Conservation (phyloP, 352 stramenopile genomes). For the Saprolegnia parasitica region DNA sequence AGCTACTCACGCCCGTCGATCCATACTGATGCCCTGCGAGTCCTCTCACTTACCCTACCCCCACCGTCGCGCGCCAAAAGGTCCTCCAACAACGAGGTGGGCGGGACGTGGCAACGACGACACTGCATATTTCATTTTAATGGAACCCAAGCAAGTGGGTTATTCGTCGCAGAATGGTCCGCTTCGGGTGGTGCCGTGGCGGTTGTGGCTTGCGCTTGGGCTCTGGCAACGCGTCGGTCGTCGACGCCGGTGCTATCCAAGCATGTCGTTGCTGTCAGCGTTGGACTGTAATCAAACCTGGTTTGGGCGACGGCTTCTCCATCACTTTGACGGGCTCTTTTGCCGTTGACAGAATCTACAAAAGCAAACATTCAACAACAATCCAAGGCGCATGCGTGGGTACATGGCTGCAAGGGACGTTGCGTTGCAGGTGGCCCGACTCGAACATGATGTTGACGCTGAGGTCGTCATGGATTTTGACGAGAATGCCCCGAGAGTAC, state of each 20-base stretch:
- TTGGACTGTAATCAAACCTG: too few relatives aligned
- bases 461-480: neutral
- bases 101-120: too few relatives aligned
- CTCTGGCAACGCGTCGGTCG: neutral
- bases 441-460: conserved; percentile 9
- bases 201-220: neutral
- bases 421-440: conserved; percentile 6
- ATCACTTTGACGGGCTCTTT: conserved; percentile 5
- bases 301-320: neutral
- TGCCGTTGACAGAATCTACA: neutral
- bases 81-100: too few relatives aligned
- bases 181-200: neutral
- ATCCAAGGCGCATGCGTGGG: neutral
- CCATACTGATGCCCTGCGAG: too few relatives aligned
- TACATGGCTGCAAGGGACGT: conserved; percentile 1
- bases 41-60: too few relatives aligned
- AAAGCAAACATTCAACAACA: neutral
- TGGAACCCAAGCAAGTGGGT: neutral
- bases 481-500: conserved; percentile 1
- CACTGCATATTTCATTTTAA: neutral
- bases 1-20: too few relatives aligned
- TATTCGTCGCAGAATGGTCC: neutral
- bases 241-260: neutral
- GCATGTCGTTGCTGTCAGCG: too few relatives aligned
- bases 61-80: too few relatives aligned